phyloP scores from a whole-genome alignment of 495 filamentous ascomycete genomes.

The Neurospora intermedia region DNA sequence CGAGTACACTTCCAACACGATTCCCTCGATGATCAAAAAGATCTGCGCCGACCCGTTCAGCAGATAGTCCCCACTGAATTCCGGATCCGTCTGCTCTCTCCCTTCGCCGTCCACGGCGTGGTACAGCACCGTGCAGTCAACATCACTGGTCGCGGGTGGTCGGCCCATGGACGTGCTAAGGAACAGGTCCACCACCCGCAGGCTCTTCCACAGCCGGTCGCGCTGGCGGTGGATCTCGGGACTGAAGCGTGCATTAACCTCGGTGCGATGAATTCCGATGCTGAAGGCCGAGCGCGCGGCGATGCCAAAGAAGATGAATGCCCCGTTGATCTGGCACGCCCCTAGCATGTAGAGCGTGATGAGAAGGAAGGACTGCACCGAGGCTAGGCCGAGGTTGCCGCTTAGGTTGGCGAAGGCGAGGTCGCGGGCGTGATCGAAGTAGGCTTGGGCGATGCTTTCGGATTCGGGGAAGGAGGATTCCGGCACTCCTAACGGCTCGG shows the following conservation, averaged over 20 bases:
- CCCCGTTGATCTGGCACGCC: constrained; percentile 49
- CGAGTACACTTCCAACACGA: constrained; percentile 34
- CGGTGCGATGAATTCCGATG: constrained; percentile 50
- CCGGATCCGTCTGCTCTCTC: constrained; percentile 16
- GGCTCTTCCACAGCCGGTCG: constrained; percentile 51
- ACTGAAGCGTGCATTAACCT: constrained; percentile 49
- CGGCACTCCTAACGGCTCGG: not conserved
- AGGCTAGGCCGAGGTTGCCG: constrained; percentile 45
- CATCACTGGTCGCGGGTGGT: constrained; percentile 48
- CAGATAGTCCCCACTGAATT: constrained; percentile 1
- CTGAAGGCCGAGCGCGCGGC: constrained; percentile 49
- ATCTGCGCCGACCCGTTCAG: constrained; percentile 36
- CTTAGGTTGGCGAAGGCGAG: constrained; percentile 45
- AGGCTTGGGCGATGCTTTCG: constrained; percentile 36
- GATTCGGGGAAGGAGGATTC: constrained; percentile 16
- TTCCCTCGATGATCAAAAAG: constrained; percentile 28
- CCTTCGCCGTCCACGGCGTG: constrained; percentile 16
- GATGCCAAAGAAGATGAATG: constrained; percentile 49
- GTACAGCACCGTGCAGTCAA: constrained; percentile 42
- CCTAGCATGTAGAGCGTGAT: constrained; percentile 52
- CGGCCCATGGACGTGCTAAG: constrained; percentile 50
- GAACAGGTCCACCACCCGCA: constrained; percentile 50
- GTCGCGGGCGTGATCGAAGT: constrained; percentile 47
- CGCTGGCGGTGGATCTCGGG: constrained; percentile 34
- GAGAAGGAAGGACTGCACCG: constrained; percentile 45